These are phyloP conservation scores for Parathielavia hyrcaniae DNA, from an alignment of 495 filamentous ascomycete genomes.

Conservation along the genomic window DNA sequence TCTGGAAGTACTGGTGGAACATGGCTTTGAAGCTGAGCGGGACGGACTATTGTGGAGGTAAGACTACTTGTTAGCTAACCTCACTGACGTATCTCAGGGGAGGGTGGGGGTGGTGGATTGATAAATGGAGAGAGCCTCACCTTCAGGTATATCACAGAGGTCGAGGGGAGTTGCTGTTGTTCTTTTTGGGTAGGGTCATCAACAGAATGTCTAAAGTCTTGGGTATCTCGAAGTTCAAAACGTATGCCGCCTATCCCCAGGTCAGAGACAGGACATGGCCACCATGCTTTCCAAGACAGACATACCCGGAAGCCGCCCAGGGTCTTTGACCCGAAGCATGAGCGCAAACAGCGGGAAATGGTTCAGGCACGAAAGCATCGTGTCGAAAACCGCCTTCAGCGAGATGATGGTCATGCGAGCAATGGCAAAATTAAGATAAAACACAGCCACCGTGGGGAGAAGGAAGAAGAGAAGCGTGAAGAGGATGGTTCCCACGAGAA, in stretches of 20 bases:
- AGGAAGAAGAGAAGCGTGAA: slow-evolving; percentile 96
- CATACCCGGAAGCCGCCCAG: slow-evolving; percentile 74
- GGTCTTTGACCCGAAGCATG: slow-evolving; percentile 95
- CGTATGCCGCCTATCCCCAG: slow-evolving; percentile 63
- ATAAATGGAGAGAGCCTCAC: slow-evolving; percentile 36
- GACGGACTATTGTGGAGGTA: slow-evolving; percentile 54
- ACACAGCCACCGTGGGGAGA: slow-evolving; percentile 88
- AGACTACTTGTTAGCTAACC: too few relatives aligned
- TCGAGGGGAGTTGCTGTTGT: slow-evolving; percentile 35
- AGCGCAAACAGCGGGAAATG: slow-evolving; percentile 97
- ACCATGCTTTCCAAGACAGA: neutral
- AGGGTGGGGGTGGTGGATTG: too few relatives aligned
- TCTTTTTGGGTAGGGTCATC: slow-evolving; percentile 25
- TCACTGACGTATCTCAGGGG: too few relatives aligned
- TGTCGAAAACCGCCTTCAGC: slow-evolving; percentile 84
- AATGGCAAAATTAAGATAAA: slow-evolving; percentile 92
- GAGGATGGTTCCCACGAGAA: slow-evolving; percentile 91
- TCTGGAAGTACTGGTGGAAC: slow-evolving; percentile 96
- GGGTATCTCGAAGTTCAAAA: slow-evolving; percentile 81
- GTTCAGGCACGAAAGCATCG: slow-evolving; percentile 85
- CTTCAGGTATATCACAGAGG: slow-evolving; percentile 76
- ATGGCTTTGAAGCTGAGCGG: slow-evolving; percentile 84
- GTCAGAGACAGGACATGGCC: slow-evolving; percentile 11
- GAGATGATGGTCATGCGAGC: slow-evolving; percentile 92
- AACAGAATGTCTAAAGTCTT: slow-evolving; percentile 40